Conservation (phyloP, 129 eudicot species). For the Chrysanthemum lavandulifolium region DNA sequence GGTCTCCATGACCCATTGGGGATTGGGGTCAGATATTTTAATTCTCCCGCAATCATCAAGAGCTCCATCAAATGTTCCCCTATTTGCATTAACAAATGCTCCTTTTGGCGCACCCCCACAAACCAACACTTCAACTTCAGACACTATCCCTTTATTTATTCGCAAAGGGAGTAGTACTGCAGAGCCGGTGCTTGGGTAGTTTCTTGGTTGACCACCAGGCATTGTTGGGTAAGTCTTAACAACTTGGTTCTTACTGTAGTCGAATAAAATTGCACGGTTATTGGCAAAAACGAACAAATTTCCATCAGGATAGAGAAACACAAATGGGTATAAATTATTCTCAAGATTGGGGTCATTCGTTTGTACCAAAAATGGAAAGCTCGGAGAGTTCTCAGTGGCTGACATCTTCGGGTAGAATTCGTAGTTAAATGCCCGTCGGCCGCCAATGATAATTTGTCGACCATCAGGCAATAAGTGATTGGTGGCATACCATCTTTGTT, state of each 20-base stretch:
- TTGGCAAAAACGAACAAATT: slow-evolving; percentile 71
- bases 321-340: slow-evolving; percentile 72
- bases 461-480: slow-evolving; percentile 68
- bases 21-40: slow-evolving; percentile 48
- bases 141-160: slow-evolving; percentile 21
- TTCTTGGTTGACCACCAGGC: slow-evolving; percentile 70
- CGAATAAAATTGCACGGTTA: slow-evolving; percentile 55
- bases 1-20: slow-evolving; percentile 59
- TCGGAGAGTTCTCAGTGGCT: slow-evolving; percentile 5
- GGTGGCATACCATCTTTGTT: slow-evolving; percentile 64
- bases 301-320: slow-evolving; percentile 59
- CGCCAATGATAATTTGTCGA: slow-evolving; percentile 54
- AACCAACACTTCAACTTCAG: slow-evolving; percentile 54
- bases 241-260: slow-evolving; percentile 40
- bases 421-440: slow-evolving; percentile 52
- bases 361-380: slow-evolving; percentile 43
- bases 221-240: slow-evolving; percentile 52
- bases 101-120: slow-evolving; percentile 72
- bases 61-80: slow-evolving; percentile 39
- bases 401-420: slow-evolving; percentile 64
- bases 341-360: slow-evolving; percentile 50
- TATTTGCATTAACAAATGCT: slow-evolving; percentile 32
- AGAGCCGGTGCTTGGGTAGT: slow-evolving; percentile 73
- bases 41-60: slow-evolving; percentile 47
- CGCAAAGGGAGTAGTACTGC: slow-evolving; percentile 65